Conservation (phyloP, 2,329 filamentous ascomycete genomes). For the Sporothrix luriei region DNA sequence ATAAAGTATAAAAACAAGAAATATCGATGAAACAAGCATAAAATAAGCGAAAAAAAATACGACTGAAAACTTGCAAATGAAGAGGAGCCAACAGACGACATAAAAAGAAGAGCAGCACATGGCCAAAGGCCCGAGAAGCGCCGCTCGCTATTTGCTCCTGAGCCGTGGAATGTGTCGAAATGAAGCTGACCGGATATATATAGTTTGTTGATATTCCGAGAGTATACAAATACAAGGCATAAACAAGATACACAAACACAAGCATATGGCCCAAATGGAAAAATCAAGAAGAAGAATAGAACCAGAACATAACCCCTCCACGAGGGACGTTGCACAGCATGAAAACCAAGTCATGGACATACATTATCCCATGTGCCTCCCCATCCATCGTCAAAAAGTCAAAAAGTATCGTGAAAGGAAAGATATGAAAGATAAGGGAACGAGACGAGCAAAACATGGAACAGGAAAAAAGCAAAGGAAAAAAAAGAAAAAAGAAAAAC, state of each 20-base stretch:
- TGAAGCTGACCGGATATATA: not conserved
- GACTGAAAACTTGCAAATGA: not conserved
- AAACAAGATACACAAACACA: not conserved
- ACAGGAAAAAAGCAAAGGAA: constrained; percentile 15
- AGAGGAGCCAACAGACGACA: not conserved
- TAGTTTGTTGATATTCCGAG: not conserved
- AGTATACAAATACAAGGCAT: not conserved
- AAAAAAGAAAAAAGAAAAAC: constrained; percentile 28
- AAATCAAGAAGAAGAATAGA: constrained; percentile 13
- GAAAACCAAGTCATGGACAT: constrained; percentile 26
- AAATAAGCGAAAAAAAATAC: not conserved
- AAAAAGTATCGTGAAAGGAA: constrained; percentile 8
- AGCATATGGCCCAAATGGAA: not conserved
- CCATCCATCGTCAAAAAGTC: constrained; percentile 18
- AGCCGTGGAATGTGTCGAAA: not conserved
- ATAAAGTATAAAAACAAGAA: not conserved
- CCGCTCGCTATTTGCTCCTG: not conserved
- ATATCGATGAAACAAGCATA: not conserved
- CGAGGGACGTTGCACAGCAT: constrained; percentile 24
- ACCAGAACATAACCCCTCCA: constrained; percentile 15
- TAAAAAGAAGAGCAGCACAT: not conserved
- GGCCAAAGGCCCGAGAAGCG: not conserved
- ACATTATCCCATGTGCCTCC: constrained; percentile 30
- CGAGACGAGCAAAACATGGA: constrained; percentile 9
- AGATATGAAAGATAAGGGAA: constrained; percentile 21